These are phyloP conservation scores for Fusarium tricinctum DNA, from an alignment of 2,329 filamentous ascomycete genomes.

Conservation along the genomic window DNA sequence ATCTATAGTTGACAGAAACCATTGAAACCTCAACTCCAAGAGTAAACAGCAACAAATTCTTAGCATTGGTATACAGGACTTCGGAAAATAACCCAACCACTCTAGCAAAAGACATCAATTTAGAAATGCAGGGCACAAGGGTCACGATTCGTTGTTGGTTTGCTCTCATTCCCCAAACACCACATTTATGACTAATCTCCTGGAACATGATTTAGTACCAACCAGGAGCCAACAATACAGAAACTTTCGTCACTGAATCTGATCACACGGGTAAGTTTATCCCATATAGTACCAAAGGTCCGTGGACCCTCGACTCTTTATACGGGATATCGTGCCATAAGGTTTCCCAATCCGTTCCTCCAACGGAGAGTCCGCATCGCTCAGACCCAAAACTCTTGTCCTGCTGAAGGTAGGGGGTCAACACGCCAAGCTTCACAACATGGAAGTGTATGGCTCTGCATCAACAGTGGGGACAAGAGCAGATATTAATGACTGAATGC, in stretches of 20 bases:
- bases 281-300: neutral
- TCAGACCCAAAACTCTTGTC: slow-evolving; percentile 4
- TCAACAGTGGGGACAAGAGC: slow-evolving; percentile 4
- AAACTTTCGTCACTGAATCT: neutral
- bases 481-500: slow-evolving; percentile 10
- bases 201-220: slow-evolving; percentile 2
- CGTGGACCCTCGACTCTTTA: slow-evolving; percentile 6
- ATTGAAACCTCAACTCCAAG: neutral
- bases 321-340: slow-evolving; percentile 11
- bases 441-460: slow-evolving; percentile 21
- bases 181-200: slow-evolving; percentile 22
- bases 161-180: slow-evolving; percentile 2
- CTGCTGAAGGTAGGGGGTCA: slow-evolving; percentile 1
- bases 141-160: slow-evolving; percentile 6
- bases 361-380: slow-evolving; percentile 10
- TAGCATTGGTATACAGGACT: neutral
- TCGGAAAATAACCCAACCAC: slow-evolving; percentile 35
- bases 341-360: slow-evolving; percentile 2
- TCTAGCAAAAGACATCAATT: slow-evolving; percentile 12
- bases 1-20: neutral
- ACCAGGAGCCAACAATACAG: neutral
- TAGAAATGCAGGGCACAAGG: slow-evolving; percentile 15
- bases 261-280: neutral
- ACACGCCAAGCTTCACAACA: slow-evolving; percentile 1
- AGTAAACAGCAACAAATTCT: neutral